These are phyloP conservation scores for Serendipita vermifera DNA, from an alignment of 768 basidiomycete species.

Conservation along the genomic window DNA sequence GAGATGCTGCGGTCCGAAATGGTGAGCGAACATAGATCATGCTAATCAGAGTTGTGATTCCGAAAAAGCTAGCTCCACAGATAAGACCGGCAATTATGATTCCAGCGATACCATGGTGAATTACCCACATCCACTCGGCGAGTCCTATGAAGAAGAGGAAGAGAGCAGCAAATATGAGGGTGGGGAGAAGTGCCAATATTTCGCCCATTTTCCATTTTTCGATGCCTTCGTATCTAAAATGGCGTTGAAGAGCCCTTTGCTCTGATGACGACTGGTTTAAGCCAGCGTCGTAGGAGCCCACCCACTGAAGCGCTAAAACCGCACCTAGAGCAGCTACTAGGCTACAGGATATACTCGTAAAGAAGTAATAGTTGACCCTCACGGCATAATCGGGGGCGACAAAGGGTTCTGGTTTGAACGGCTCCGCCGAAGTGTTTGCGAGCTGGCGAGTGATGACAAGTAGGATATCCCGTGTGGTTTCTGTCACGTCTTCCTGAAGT, in stretches of 20 bases:
- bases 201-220: background rate
- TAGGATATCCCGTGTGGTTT: background rate
- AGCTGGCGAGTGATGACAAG: background rate
- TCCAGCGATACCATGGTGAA: slow-evolving; percentile 10
- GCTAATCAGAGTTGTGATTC: slow-evolving; percentile 10
- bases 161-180: slow-evolving; percentile 11
- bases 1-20: slow-evolving; percentile 14
- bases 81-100: slow-evolving; percentile 10
- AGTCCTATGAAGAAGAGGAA: slow-evolving; percentile 15
- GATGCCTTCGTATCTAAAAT: background rate
- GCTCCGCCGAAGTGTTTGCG: background rate
- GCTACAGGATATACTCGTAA: background rate
- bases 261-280: background rate
- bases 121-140: slow-evolving; percentile 12
- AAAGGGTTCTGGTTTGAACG: background rate
- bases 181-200: background rate
- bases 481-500: background rate
- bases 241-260: background rate
- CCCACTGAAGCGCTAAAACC: background rate
- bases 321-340: background rate
- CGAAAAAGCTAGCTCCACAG: background rate
- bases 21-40: slow-evolving; percentile 11
- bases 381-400: background rate
- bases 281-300: background rate
- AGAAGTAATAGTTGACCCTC: background rate